Percentiles rank a stretch among this genome's conserved stretches.
Evolutionary conservation across 2,329 filamentous ascomycete genomes (phyloP).

Genomic region (Mycosphaerella sp.): DNA sequence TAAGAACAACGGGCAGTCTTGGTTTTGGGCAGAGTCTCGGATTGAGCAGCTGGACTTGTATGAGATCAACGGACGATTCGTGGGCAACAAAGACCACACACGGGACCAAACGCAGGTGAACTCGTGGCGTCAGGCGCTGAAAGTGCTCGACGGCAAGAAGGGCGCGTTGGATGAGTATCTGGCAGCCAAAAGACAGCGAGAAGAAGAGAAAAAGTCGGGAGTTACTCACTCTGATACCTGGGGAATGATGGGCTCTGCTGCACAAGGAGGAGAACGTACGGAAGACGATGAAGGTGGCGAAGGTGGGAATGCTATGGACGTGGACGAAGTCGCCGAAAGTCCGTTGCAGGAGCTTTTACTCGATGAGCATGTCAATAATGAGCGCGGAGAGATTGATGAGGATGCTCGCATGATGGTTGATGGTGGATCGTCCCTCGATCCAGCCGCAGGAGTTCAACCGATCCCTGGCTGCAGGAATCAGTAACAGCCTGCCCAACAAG

Average conservation of each 20-base stretch:
- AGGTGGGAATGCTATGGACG: slow-evolving; percentile 3
- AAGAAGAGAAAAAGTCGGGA: slow-evolving; percentile 13
- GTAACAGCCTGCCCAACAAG: too few species aligned
- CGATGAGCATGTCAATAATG: neutral
- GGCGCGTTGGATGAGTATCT: slow-evolving; percentile 24
- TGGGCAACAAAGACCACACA: slow-evolving; percentile 17
- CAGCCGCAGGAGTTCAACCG: too few species aligned
- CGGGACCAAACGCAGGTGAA: slow-evolving; percentile 19
- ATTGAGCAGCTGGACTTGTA: slow-evolving; percentile 50
- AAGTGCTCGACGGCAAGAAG: slow-evolving; percentile 27
- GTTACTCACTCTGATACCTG: slow-evolving; percentile 5
- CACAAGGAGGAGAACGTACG: slow-evolving; percentile 5
- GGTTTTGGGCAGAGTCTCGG: slow-evolving; percentile 54
- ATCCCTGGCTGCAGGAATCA: too few species aligned
- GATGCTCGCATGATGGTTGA: neutral
- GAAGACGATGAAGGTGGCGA: slow-evolving; percentile 7
- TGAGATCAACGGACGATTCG: slow-evolving; percentile 19
- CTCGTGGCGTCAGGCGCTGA: slow-evolving; percentile 26
- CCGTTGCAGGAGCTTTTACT: neutral
- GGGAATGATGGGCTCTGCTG: slow-evolving; percentile 16
- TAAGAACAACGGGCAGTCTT: slow-evolving; percentile 35
- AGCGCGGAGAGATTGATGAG: neutral
- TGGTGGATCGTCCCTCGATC: neutral
- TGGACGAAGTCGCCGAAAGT: slow-evolving; percentile 1
- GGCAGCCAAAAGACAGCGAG: slow-evolving; percentile 20